A percentile compares a stretch with the other conserved stretches of the same genome.
phyloP scores from a whole-genome alignment of 202 grass and related monocot genomes.

The Bolboschoenoplectus hybrid region DNA sequence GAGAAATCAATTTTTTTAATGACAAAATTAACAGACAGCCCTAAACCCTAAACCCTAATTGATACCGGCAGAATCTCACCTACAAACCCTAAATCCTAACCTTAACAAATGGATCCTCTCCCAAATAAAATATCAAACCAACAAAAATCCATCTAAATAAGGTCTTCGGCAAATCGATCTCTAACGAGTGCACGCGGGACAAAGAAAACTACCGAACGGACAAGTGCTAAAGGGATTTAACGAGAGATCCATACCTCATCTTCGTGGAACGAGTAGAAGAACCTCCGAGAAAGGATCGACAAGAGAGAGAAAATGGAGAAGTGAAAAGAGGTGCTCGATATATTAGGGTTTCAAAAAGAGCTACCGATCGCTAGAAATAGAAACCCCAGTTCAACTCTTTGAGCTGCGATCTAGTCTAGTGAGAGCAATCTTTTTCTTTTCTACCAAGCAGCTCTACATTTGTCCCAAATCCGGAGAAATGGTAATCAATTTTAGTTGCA shows the following conservation, averaged over 20 bases:
- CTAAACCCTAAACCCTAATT: constrained; percentile 32
- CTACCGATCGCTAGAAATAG: neutral
- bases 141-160: neutral
- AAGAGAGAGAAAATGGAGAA: neutral
- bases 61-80: neutral
- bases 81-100: constrained; percentile 24
- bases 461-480: neutral
- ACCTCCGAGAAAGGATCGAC: neutral
- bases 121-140: neutral
- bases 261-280: constrained; percentile 20
- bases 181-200: neutral
- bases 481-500: neutral
- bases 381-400: neutral
- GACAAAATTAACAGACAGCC: neutral
- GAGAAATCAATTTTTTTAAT: neutral
- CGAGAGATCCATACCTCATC: constrained; percentile 25
- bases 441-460: neutral
- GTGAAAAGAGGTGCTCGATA: constrained; percentile 1
- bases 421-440: neutral
- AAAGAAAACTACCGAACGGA: neutral
- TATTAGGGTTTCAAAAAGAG: constrained; percentile 25
- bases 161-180: neutral
- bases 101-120: constrained; percentile 6
- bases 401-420: neutral
- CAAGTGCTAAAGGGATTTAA: neutral